Percentiles rank a stretch among this genome's conserved stretches.
Evolutionary conservation across 768 basidiomycete species (phyloP).

Genomic region (Mycena capillaripes): DNA sequence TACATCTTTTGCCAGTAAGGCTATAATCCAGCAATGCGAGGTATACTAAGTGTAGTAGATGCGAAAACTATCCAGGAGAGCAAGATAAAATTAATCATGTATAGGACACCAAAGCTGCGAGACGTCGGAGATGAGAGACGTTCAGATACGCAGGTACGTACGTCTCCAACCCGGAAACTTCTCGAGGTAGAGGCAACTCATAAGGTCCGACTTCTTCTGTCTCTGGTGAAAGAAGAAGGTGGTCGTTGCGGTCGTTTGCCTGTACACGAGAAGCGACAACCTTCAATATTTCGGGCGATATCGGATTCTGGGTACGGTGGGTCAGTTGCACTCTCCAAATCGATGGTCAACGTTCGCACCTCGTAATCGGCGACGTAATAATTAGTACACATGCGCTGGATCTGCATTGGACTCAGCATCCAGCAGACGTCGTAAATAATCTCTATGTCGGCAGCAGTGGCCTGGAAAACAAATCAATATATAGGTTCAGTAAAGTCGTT

Average conservation of each 20-base stretch:
- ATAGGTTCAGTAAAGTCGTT: background rate
- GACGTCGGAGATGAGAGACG: conserved; percentile 88
- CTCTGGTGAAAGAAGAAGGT: conserved; percentile 94
- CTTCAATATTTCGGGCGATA: conserved; percentile 96
- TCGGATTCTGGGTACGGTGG: conserved; percentile 78
- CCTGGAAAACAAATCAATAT: conserved; percentile 58
- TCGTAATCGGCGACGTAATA: conserved; percentile 99
- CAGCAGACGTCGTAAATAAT: conserved; percentile 99
- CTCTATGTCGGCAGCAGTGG: conserved; percentile 95
- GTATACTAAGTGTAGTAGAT: conserved; percentile 54
- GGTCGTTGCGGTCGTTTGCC: conserved; percentile 97
- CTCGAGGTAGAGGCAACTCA: conserved; percentile 93
- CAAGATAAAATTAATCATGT: conserved; percentile 50
- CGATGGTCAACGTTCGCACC: conserved; percentile 58
- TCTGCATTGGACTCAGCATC: conserved; percentile 99
- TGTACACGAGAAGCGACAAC: conserved; percentile 97
- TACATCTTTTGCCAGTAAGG: conserved; percentile 55
- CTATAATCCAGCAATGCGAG: conserved; percentile 58
- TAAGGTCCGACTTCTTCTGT: conserved; percentile 97
- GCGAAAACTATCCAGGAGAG: conserved; percentile 37
- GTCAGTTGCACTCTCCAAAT: background rate
- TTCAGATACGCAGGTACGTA: conserved; percentile 95
- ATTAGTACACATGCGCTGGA: conserved; percentile 98
- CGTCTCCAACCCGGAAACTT: conserved; percentile 96
- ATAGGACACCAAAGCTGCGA: conserved; percentile 89